Evolutionary conservation across 352 stramenopile species (phyloP), one percentile per base, ranked within the genome.

Genomic region (Globisporangium cederbergense): DNA sequence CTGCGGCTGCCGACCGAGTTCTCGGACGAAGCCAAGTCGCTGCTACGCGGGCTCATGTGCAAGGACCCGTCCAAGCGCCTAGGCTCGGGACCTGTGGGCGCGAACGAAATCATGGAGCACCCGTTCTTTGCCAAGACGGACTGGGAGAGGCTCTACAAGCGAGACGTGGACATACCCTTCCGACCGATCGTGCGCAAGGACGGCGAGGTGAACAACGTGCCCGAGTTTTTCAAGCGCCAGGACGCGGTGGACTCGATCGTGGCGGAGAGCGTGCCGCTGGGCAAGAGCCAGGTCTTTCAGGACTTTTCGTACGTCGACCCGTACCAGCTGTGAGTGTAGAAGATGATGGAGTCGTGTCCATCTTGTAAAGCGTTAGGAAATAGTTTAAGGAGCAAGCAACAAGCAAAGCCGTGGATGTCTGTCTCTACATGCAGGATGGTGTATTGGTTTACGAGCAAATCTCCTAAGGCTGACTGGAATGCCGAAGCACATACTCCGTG

Each of bases 61-160:
- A 82, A 86, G n/a, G 86, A 93, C 42, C 89, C 89, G 4, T 65
- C 77, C 2, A 90, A 90, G 56, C 83, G 85, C 25, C 73, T 94
- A 0, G 86, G 89, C 30, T 94, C 85, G 8, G 78, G 84, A 13
- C 81, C 78, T 10, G 79, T 72, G 18, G 85, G 84, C 18, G 76
- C 81, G 0, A 75, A 86, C 14, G 89, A 96, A 58, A 90, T 96
- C 66, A 89, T 90, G 78, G 75, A 90, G 30, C 88, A 96, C 53
- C 77, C 86, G 42, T 97, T 96, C 69, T 96, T 97, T 64, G 66
- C 58, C 7, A 49, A 68, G 34, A 67, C 95, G 13, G 80, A 93
- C 58, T 96, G 86, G 86, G 86, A 93, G 45, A 78, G 76, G 56
- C 78, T 95, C 0, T 93, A 90, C 67, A 87, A 86, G 64, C 78